Base-by-base conservation (phyloP, 352 stramenopile genomes). In the Pythium apleroticum region DNA sequence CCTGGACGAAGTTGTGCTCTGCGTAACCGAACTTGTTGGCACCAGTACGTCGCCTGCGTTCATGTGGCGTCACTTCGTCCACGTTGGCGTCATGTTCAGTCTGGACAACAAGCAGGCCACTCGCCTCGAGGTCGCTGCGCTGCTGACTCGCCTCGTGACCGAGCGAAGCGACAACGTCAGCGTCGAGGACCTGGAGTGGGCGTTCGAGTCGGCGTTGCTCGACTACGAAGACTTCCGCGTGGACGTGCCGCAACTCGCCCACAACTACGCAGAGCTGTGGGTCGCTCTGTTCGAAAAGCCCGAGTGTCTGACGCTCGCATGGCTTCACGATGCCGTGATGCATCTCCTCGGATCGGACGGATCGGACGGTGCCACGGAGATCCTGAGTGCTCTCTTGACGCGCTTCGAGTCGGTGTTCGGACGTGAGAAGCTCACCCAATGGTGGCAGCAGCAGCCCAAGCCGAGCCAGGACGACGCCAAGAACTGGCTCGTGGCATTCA, bases 151-250 rank as follows among this genome's bases (percentile, higher is more conserved):
- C 48, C 71, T 93, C 14, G 69, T 76, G 27, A 69, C 59, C 3
- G 48, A 63, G 1, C 49, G 54, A 27, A 53, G 25, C 27, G 71
- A 87, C n/a, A 71, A 85, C 25, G 45, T 92, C 10, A 59, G 68
- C 25, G 59, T 67, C 0, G 77, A 88, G 19, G 81, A 90, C 46
- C 48, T 90, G 1, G 76, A 89, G 49, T 66, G 70, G 17, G 85
- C 75, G 15, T 65, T 89, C n/a, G 80, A 89, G 39, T 66, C 72
- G 5, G 70, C 89, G 10, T 54, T 92, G 15, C 71, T 76, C 15
- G 81, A 91, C 41, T 94, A 90, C 43, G 78, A 92, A 50, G 83
- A 94, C 46, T 61, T 89, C 45, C 78, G 78, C 28, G 80, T 94
- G 17, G 85, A 94, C 65, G 82, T 94, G 25, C 85, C 85, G n/a